A percentile compares a stretch with the other conserved stretches of the same genome.
Evolutionary conservation across 345 rosid species (phyloP).

Genomic region (Bruguiera gymnorhiza): DNA sequence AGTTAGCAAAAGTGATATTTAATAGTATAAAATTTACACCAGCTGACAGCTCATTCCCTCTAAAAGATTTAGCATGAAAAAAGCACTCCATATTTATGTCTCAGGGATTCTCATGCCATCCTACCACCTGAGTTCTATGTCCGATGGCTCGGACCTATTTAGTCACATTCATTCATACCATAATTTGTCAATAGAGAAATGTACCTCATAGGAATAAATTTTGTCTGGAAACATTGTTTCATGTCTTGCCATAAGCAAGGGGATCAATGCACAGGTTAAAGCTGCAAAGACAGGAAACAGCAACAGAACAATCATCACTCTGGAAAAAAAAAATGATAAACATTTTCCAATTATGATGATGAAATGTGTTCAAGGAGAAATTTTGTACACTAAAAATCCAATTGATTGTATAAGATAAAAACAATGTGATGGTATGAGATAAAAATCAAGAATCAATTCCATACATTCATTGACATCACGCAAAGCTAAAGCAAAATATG

Average conservation of each 20-base stretch:
- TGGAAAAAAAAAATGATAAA: background rate
- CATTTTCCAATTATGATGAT: background rate
- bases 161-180: too few species aligned
- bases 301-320: conserved; percentile 4
- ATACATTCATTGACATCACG: conserved; percentile 79
- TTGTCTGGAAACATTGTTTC: conserved; percentile 74
- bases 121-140: background rate
- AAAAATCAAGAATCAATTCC: conserved; percentile 22
- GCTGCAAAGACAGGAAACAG: conserved; percentile 49
- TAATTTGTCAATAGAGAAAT: conserved; percentile 8
- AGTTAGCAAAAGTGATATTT: too few species aligned
- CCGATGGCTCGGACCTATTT: too few species aligned
- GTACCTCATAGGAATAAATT: conserved; percentile 72
- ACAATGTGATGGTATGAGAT: conserved; percentile 1
- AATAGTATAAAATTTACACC: too few species aligned
- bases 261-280: conserved; percentile 79
- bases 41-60: too few species aligned
- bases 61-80: too few species aligned
- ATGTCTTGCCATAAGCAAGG: conserved; percentile 79
- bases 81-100: background rate
- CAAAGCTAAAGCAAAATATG: conserved; percentile 63
- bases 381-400: background rate
- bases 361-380: background rate
- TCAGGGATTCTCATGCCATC: background rate
- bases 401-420: background rate